phyloP scores from a whole-genome alignment of 192 early-diverging fungal genomes.

The Haplosporangium gracile region DNA sequence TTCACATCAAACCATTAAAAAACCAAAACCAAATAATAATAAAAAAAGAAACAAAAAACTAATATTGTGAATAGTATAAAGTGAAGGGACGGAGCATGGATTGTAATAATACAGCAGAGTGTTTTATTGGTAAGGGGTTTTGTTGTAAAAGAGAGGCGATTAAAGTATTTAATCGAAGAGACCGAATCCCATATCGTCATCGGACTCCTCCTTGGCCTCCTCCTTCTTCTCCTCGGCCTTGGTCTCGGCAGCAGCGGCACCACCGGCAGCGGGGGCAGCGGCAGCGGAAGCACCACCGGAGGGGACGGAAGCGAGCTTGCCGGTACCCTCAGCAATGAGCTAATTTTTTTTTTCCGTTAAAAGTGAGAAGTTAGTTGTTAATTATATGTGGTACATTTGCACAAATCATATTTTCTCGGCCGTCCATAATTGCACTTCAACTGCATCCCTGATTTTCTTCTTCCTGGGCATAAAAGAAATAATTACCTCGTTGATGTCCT shows the following conservation, averaged over 20 bases:
- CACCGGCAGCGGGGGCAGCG: constrained; percentile 72
- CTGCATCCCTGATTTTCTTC: neutral
- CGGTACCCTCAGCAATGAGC: constrained; percentile 92
- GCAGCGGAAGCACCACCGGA: constrained; percentile 85
- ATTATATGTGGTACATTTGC: neutral
- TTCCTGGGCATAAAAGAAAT: neutral
- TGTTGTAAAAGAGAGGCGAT: neutral
- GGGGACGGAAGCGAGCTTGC: constrained; percentile 96
- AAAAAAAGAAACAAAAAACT: too few species aligned
- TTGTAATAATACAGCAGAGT: constrained; percentile 3
- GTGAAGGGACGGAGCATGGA: too few species aligned
- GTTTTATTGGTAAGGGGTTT: neutral
- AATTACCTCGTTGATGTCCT: constrained; percentile 86
- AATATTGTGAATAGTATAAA: too few species aligned
- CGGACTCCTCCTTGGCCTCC: constrained; percentile 91
- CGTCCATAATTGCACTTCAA: too few species aligned
- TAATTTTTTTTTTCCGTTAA: constrained; percentile 23
- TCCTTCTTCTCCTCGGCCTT: constrained; percentile 84
- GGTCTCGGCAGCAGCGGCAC: constrained; percentile 57
- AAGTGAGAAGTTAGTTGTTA: neutral
- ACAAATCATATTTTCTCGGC: neutral
- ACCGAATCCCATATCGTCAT: constrained; percentile 97
- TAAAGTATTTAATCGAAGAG: constrained; percentile 89
- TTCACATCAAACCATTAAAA: too few species aligned
- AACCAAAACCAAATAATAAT: too few species aligned